These are phyloP conservation scores for Aspergillus nomiae DNA, from an alignment of 2,329 filamentous ascomycete genomes.

Conservation along the genomic window DNA sequence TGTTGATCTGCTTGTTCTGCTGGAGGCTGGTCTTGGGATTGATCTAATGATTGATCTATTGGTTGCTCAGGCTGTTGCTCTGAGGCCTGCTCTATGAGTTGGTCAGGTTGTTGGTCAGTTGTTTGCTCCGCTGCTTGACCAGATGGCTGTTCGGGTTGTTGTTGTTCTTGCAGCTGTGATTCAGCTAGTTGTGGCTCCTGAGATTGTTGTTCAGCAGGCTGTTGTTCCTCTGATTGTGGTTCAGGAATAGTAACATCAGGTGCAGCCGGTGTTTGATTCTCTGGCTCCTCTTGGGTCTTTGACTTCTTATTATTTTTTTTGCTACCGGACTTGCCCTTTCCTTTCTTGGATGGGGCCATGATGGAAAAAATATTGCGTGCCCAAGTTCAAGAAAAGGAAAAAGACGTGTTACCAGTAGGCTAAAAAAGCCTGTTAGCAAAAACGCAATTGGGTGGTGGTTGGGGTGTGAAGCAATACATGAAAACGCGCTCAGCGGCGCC, in stretches of 20 bases:
- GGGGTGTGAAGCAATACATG: constrained; percentile 33
- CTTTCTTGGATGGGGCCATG: constrained; percentile 35
- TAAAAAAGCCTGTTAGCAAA: constrained; percentile 28
- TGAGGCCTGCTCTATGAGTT: background rate
- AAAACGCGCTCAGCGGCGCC: constrained; percentile 27
- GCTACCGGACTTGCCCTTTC: constrained; percentile 30
- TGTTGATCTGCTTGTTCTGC: background rate
- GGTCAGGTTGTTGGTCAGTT: background rate
- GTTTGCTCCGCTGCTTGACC: background rate
- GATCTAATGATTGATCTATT: background rate
- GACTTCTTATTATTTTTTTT: constrained; percentile 39
- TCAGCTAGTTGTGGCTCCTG: constrained; percentile 1
- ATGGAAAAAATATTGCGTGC: constrained; percentile 32
- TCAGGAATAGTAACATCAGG: constrained; percentile 22
- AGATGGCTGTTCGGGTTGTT: background rate
- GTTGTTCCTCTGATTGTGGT: constrained; percentile 15
- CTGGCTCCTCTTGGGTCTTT: constrained; percentile 32
- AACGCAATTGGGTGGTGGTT: constrained; percentile 30
- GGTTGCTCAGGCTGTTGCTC: background rate
- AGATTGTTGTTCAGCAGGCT: constrained; percentile 1
- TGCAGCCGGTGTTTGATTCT: constrained; percentile 27
- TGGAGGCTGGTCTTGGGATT: background rate
- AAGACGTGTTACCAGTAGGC: constrained; percentile 39
- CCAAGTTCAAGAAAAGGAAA: constrained; percentile 26
- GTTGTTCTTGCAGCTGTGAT: constrained; percentile 1